Evolutionary conservation across 129 eudicot species (phyloP), one percentile per base, ranked within the genome.

Genomic region (Lonicera japonica): DNA sequence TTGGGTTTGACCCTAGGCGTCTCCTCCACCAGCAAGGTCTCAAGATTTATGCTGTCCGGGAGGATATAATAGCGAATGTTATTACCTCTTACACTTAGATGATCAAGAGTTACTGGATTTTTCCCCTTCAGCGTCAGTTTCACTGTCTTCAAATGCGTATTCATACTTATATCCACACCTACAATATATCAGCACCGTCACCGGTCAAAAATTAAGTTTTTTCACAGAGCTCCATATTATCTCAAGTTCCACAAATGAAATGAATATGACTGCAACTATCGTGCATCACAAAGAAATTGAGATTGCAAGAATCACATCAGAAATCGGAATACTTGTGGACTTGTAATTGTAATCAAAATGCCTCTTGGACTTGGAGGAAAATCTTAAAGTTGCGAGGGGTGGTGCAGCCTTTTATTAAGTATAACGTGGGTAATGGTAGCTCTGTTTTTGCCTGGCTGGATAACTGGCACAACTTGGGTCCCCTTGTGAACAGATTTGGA

Each of bases 111-210:
- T 23, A 84, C 82, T 11, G 95, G 92, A 67, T 87, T 87, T 65
- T 84, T 84, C 67, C 95, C 95, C 58, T 84, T 87, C 54, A 77
- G 75, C 47, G 95, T 84, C 56, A 87, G 58, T 77, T 87, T 87
- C 64, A 87, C 92, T 18, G 92, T 81, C 80, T 87, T 87, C 80
- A 87, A 74, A 75, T 84, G 92, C 39, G 95, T 84, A 81, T 87
- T 87, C 95, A 87, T 87, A 79, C 95, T 87, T 0, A 83, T 79
- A 68, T 81, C 92, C 75, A 83, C 95, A 68, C 95, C 90, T 86
- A 66, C 40, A 57, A 15, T n/a, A 56, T 46, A 15, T 45, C 51
- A 45, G 16, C n/a, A n/a, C n/a, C n/a, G n/a, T n/a, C n/a, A n/a
- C n/a, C n/a, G 4, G 14, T 45, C 14, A 45, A 11, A 45, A 45